Evolutionary conservation across 352 stramenopile genomes (phyloP).

Genomic region (Phytophthora rubi): DNA sequence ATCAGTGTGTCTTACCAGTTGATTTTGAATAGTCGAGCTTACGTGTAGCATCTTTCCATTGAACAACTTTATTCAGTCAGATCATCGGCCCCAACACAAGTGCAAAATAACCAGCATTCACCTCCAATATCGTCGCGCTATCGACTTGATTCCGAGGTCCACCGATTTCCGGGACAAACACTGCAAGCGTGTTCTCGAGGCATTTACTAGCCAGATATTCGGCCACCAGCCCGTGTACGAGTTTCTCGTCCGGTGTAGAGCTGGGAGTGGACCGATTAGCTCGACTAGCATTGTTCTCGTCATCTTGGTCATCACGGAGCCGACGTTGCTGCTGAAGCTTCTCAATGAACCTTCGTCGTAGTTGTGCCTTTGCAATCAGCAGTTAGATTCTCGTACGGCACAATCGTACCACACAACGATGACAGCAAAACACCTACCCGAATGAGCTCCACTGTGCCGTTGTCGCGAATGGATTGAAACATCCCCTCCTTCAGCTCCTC

Average conservation of each 20-base stretch:
- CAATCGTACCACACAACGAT: not conserved
- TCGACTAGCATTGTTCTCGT: slow-evolving; percentile 12
- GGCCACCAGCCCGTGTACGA: slow-evolving; percentile 65
- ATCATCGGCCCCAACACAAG: not conserved
- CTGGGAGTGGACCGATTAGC: slow-evolving; percentile 6
- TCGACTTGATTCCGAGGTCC: slow-evolving; percentile 51
- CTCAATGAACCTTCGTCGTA: slow-evolving; percentile 72
- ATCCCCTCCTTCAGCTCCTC: slow-evolving; percentile 75
- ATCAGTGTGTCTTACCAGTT: slow-evolving; percentile 34
- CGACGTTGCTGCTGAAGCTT: slow-evolving; percentile 60
- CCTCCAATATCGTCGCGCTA: slow-evolving; percentile 52
- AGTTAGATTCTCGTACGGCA: not conserved
- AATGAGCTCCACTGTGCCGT: slow-evolving; percentile 66
- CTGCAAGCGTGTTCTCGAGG: slow-evolving; percentile 66
- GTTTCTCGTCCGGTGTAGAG: slow-evolving; percentile 50
- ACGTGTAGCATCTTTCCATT: slow-evolving; percentile 44
- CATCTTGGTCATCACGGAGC: slow-evolving; percentile 8
- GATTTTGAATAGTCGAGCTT: slow-evolving; percentile 21
- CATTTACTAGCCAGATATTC: slow-evolving; percentile 59
- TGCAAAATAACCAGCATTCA: slow-evolving; percentile 3
- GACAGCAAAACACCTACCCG: slow-evolving; percentile 36
- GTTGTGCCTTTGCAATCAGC: slow-evolving; percentile 49
- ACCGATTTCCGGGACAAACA: slow-evolving; percentile 77
- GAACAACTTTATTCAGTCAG: not conserved
- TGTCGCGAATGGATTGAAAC: slow-evolving; percentile 73